Conservation (phyloP, 2,329 filamentous ascomycete species). For the Apiospora phragmitis region DNA sequence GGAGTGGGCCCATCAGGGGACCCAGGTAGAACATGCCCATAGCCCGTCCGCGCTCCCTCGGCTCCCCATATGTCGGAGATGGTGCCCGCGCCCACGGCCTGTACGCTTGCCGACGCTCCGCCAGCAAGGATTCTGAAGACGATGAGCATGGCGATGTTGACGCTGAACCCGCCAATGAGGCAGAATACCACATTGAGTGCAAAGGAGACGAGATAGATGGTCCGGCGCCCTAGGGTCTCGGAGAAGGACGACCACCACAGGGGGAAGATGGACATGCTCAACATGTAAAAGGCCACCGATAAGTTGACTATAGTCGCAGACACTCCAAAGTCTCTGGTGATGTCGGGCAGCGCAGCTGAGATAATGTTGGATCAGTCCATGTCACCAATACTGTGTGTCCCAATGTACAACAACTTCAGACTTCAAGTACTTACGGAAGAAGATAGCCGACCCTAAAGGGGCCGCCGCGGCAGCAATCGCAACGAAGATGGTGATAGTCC, state of each 20-base stretch:
- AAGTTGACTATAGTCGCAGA: slow-evolving; percentile 70
- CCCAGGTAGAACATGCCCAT: slow-evolving; percentile 85
- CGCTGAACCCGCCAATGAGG: slow-evolving; percentile 66
- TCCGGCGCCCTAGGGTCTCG: slow-evolving; percentile 69
- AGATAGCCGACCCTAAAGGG: slow-evolving; percentile 81
- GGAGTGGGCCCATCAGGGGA: slow-evolving; percentile 70
- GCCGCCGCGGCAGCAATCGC: slow-evolving; percentile 75
- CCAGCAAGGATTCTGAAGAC: slow-evolving; percentile 73
- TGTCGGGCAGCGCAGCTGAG: slow-evolving; percentile 66
- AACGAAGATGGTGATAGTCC: slow-evolving; percentile 78
- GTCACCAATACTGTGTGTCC: neutral
- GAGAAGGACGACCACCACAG: slow-evolving; percentile 87
- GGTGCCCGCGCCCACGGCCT: slow-evolving; percentile 80
- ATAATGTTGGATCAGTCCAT: slow-evolving; percentile 16
- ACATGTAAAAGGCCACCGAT: slow-evolving; percentile 78
- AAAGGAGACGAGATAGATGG: slow-evolving; percentile 79
- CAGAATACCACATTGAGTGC: slow-evolving; percentile 71
- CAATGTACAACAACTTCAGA: neutral
- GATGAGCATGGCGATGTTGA: slow-evolving; percentile 74
- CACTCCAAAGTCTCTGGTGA: slow-evolving; percentile 62
- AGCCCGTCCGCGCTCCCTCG: slow-evolving; percentile 70
- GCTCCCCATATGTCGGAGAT: slow-evolving; percentile 81
- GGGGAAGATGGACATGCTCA: slow-evolving; percentile 80
- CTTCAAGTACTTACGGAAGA: slow-evolving; percentile 67
- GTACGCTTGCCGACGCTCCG: slow-evolving; percentile 76